Base-by-base conservation (phyloP, 495 filamentous ascomycete genomes). In the Podospora anserina region DNA sequence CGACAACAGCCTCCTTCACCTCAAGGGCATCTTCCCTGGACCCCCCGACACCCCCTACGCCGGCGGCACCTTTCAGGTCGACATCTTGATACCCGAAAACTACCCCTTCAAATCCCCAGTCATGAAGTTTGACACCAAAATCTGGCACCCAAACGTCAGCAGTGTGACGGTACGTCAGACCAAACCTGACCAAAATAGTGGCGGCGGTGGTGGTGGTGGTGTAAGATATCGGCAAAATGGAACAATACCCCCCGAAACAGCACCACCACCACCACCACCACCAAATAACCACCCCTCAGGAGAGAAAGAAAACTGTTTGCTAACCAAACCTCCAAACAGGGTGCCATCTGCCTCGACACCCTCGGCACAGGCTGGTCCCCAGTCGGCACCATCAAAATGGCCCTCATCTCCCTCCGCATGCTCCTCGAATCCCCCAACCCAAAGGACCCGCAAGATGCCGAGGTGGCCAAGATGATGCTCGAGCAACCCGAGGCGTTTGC, bases 121-220 rank as follows among this genome's bases (percentile, higher is more conserved):
- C 44, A 97, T 98, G 92, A 91, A 88, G 76, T 98, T 99, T 70
- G 86, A 90, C 71, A 99, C 96, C 72, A 96, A 90, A 78, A 90
- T 99, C 67, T 99, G 96, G 96, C 95, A 99, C 80, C 95, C 95
- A 44, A 99, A 99, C 79, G 88, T 99, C 80, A 93, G 90, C 85
- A 94, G 90, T 74, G 92, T 97, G 78, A 99, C 95, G 62, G 94
- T 97, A 80, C 76, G 89, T 85, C 26, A 49, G 39, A 2, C 39
- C 39, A 9, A 49, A 11, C 13, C 13, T 11, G 39, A 2, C 39
- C 39, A 9, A 49, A 11, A 11, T 11, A 11, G 39, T 32, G 30
- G 30, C 7, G 30, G 4, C 1, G 30, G 30, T 6, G 7, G 30
- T 6, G 30, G 30, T 32, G 30, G 30, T 32, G 30, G 30, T 32